Evolutionary conservation across 257 asterid species (phyloP), one percentile per base, ranked within the genome.

Genomic region (Plantago elongata): DNA sequence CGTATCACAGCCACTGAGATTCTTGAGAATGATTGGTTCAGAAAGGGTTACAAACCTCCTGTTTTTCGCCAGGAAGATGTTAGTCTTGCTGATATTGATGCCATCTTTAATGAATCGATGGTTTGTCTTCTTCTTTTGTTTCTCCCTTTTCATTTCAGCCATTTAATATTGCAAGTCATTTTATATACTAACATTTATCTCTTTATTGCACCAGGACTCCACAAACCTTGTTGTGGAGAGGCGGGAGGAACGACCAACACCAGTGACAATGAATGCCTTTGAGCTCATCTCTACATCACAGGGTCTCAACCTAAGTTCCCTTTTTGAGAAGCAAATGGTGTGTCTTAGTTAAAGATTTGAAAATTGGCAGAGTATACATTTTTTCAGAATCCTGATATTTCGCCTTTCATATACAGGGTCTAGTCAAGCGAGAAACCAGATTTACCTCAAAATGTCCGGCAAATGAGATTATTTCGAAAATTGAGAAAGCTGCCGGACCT

Each of bases 251-350:
- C 77, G 68, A 17, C 83, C 74, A 0, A 73, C 92, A 12, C 99
- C 99, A n/a, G 74, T 71, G 56, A 65, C 90, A 29, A 92, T 92
- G 99, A 92, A 92, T 34, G 99, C 97, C 8, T 92, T 92, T 61
- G 99, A 92, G 76, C 96, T 92, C 50, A 92, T 92, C 62, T 92
- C 99, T 55, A 92, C 87, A 65, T 92, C 99, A 30, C 97, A 89
- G 85, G 96, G 99, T 75, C 94, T 92, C 72, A 89, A 88, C 74
- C 91, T 92, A 62, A 79, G 84, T 73, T 69, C 84, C 68, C 97
- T 92, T 45, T 92, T 92, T 67, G 97, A 92, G 77, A 86, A 89
- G 76, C 92, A 91, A 75, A 83, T 88, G 96, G 96, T 91, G 62
- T 3, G 79, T 50, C 27, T n/a, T 30, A 46, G 45, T 14, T 43